Conservation (phyloP, 2,329 filamentous ascomycete genomes). For the Hypocrella siamensis region DNA sequence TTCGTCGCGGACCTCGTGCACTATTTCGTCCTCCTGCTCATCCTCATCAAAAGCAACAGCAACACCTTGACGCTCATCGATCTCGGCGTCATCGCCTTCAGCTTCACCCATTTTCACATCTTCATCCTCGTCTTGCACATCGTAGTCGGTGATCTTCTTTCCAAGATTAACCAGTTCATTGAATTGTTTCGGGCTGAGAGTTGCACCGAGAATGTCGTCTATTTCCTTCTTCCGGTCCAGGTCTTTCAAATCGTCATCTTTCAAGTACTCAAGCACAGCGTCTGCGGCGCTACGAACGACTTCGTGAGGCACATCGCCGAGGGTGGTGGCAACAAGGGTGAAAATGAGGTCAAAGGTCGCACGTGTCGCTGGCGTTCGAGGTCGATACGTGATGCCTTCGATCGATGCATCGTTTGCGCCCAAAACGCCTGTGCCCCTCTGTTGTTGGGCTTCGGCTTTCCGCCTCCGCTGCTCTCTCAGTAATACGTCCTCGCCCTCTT, state of each 20-base stretch:
- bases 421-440: slow-evolving; percentile 61
- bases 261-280: slow-evolving; percentile 76
- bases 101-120: slow-evolving; percentile 58
- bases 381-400: slow-evolving; percentile 83
- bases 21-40: slow-evolving; percentile 61
- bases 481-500: slow-evolving; percentile 72
- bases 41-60: slow-evolving; percentile 96
- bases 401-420: slow-evolving; percentile 75
- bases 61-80: slow-evolving; percentile 90
- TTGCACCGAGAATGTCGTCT: slow-evolving; percentile 78
- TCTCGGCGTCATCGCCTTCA: slow-evolving; percentile 52
- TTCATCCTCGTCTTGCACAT: slow-evolving; percentile 90
- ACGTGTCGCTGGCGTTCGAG: slow-evolving; percentile 77
- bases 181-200: slow-evolving; percentile 77
- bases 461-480: slow-evolving; percentile 75
- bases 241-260: slow-evolving; percentile 91
- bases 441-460: slow-evolving; percentile 55
- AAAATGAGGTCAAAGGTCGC: slow-evolving; percentile 91
- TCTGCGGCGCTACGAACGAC: slow-evolving; percentile 89
- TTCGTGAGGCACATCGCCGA: slow-evolving; percentile 87
- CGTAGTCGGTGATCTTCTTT: slow-evolving; percentile 98
- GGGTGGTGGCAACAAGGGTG: slow-evolving; percentile 71
- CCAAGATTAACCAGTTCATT: slow-evolving; percentile 92
- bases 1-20: slow-evolving; percentile 83
- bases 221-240: slow-evolving; percentile 97